phyloP scores from a whole-genome alignment of 768 basidiomycete genomes.

The Boletus sp. region DNA sequence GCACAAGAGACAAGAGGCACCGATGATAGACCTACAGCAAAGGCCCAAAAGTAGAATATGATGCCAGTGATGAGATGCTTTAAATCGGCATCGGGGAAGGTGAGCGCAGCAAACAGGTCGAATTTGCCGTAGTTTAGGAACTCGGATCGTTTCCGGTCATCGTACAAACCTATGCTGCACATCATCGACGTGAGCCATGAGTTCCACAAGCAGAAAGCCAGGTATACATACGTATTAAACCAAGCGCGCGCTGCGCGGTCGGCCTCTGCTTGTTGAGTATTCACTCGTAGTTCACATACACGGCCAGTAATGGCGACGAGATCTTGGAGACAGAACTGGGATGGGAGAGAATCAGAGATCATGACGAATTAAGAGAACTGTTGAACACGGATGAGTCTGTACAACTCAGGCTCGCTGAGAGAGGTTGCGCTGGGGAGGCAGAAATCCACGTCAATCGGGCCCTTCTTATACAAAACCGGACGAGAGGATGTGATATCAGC shows the following conservation, averaged over 20 bases:
- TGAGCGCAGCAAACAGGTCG: slow-evolving; percentile 37
- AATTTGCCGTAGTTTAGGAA: slow-evolving; percentile 38
- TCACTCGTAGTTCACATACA: slow-evolving; percentile 36
- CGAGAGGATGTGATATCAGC: slow-evolving; percentile 16
- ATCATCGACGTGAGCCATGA: neutral
- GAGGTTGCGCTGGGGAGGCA: slow-evolving; percentile 8
- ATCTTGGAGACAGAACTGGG: slow-evolving; percentile 36
- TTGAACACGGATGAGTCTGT: slow-evolving; percentile 11
- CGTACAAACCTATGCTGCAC: slow-evolving; percentile 32
- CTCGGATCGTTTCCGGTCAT: slow-evolving; percentile 32
- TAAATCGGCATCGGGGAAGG: slow-evolving; percentile 37
- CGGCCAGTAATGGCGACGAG: slow-evolving; percentile 35
- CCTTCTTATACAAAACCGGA: slow-evolving; percentile 32
- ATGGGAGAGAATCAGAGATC: slow-evolving; percentile 31
- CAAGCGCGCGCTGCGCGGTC: slow-evolving; percentile 32
- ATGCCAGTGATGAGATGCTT: slow-evolving; percentile 35
- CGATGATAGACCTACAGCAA: slow-evolving; percentile 27
- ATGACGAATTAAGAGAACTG: slow-evolving; percentile 22
- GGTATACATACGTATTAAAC: slow-evolving; percentile 30
- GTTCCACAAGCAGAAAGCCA: neutral
- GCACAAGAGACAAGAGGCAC: neutral
- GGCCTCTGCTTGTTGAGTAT: slow-evolving; percentile 32
- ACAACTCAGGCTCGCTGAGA: slow-evolving; percentile 29
- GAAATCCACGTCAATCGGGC: neutral
- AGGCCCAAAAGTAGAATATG: slow-evolving; percentile 39